Evolutionary conservation across 2,329 filamentous ascomycete species (phyloP).

Genomic region (Fusarium sp.): DNA sequence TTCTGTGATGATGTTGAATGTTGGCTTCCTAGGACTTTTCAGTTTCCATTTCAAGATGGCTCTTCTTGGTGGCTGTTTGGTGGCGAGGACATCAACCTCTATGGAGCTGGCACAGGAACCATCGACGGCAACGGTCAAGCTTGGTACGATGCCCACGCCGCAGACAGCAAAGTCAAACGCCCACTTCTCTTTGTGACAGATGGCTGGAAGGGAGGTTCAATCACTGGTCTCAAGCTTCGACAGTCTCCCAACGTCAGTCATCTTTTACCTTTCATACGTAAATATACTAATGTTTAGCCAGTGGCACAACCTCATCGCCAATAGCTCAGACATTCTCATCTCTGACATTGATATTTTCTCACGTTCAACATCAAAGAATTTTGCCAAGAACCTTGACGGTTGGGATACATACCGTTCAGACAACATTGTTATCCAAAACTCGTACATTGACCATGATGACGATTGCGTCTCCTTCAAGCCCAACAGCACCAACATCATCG

Average conservation of each 20-base stretch:
- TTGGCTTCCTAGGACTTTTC: conserved; percentile 72
- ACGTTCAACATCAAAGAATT: conserved; percentile 60
- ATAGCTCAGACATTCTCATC: conserved; percentile 71
- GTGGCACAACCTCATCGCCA: conserved; percentile 67
- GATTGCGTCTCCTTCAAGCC: conserved; percentile 80
- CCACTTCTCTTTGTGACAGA: conserved; percentile 72
- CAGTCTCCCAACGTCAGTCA: conserved; percentile 56
- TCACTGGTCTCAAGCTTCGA: conserved; percentile 68
- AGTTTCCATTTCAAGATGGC: conserved; percentile 72
- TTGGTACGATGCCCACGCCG: conserved; percentile 66
- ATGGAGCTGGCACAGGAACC: conserved; percentile 58
- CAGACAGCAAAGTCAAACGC: conserved; percentile 64
- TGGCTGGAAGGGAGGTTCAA: conserved; percentile 66
- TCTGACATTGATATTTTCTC: conserved; percentile 71
- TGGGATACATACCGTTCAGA: conserved; percentile 72
- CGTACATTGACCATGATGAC: conserved; percentile 54
- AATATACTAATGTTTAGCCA: background rate
- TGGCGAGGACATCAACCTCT: conserved; percentile 64
- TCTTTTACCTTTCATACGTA: background rate
- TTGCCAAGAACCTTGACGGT: conserved; percentile 72
- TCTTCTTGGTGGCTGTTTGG: conserved; percentile 46
- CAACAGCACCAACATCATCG: conserved; percentile 73
- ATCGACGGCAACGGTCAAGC: conserved; percentile 73
- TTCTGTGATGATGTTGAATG: conserved; percentile 74
- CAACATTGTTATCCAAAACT: conserved; percentile 74